Evolutionary conservation across 495 filamentous ascomycete species (phyloP), one percentile per base, ranked within the genome.

Genomic region (Hyaloscypha variabilis): DNA sequence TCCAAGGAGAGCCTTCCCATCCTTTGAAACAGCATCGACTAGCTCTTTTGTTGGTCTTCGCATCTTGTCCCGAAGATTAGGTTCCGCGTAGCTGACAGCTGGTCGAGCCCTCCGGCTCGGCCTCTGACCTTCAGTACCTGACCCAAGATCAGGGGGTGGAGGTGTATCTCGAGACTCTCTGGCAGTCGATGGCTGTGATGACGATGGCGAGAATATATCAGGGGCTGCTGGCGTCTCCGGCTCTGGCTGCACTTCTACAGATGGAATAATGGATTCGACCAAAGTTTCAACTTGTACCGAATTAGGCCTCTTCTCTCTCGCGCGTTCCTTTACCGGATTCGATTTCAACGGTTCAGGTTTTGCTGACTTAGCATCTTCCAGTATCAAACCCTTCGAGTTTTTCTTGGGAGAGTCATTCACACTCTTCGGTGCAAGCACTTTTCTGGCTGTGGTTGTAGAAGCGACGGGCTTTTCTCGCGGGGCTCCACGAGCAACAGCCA

Each of bases 21-120:
- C 83, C 6, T 78, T 81, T 3, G 77, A 71, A 50, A 94, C 91
- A 8, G 91, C 91, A 73, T 91, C 90, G 39, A 88, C 81, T 6
- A 94, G 75, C 60, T 90, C 83, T 66, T 90, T 91, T 19, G 88
- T 90, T 24, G 91, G 89, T 57, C 92, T 87, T 58, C 92, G 84
- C 92, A 96, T 96, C 78, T 96, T 96, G 69, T 88, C 90, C 58
- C 90, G 83, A 34, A 96, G 78, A 71, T 90, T 96, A 10, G 92
- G 92, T 74, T 94, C 90, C 25, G 91, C 90, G 73, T 96, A 96
- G 77, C 90, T 95, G 54, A 96, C 83, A 30, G 83, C 81, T 8
- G 84, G 78, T 58, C 88, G 79, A 14, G 87, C 83, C 65, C 92
- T 86, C 28, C 92, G 80, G 51, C 84, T 87, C 11, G 85, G 82